Evolutionary conservation across 1,139 yeast genomes (phyloP).

Genomic region (Diutina scorzettiae): DNA sequence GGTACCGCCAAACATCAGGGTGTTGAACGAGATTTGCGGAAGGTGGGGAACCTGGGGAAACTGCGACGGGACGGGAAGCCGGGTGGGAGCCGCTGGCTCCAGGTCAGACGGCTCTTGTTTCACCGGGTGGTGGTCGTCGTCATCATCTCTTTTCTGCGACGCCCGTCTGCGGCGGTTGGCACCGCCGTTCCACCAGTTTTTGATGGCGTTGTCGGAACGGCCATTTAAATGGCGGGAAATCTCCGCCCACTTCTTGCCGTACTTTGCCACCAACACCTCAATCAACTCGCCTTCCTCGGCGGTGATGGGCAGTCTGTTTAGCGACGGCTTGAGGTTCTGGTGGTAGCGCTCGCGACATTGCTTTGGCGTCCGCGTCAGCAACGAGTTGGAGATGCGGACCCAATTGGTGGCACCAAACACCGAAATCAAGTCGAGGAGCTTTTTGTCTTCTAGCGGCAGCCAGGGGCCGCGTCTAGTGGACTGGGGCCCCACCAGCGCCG

Average conservation of each 20-base stretch:
- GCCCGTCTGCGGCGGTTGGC: slow-evolving; percentile 55
- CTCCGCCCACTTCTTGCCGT: slow-evolving; percentile 93
- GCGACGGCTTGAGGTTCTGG: slow-evolving; percentile 77
- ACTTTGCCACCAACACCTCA: slow-evolving; percentile 63
- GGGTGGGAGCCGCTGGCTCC: neutral
- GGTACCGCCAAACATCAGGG: slow-evolving; percentile 24
- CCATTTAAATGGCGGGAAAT: slow-evolving; percentile 83
- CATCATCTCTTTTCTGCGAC: slow-evolving; percentile 6
- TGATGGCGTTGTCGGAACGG: slow-evolving; percentile 80
- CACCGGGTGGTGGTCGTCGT: slow-evolving; percentile 1
- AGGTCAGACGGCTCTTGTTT: neutral
- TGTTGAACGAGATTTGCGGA: slow-evolving; percentile 22
- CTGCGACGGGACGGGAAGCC: slow-evolving; percentile 7
- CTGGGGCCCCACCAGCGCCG: neutral
- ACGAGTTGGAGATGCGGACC: slow-evolving; percentile 70
- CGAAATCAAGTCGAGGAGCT: slow-evolving; percentile 55
- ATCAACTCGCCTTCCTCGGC: slow-evolving; percentile 76
- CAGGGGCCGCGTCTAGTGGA: slow-evolving; percentile 3
- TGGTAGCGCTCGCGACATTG: slow-evolving; percentile 91
- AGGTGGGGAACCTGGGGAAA: slow-evolving; percentile 11
- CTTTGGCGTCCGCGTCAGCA: slow-evolving; percentile 76
- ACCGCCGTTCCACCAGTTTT: slow-evolving; percentile 96
- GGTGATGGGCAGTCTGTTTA: slow-evolving; percentile 74
- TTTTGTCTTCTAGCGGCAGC: slow-evolving; percentile 13
- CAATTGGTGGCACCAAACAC: slow-evolving; percentile 81